Evolutionary conservation across 805 yeast genomes (phyloP), one percentile per base, ranked within the genome.

Genomic region (Starmera dryadoides): DNA sequence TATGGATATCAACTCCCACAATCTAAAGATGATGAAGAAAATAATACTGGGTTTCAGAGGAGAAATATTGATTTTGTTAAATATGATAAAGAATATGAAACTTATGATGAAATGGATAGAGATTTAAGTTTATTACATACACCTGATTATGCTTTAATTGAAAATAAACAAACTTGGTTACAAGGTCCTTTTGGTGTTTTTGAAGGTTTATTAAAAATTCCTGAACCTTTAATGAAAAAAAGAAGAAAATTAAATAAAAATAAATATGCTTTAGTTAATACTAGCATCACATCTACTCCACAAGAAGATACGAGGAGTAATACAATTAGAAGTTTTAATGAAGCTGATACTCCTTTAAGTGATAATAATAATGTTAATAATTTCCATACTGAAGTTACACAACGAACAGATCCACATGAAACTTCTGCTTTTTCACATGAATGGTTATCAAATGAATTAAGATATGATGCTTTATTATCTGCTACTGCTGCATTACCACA

Each of bases 101-200:
- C 77, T n/a, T 86, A 87, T 55, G 87, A 83, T 28, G 94, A 86
- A 17, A 80, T 88, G 79, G 95, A 88, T 56, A 65, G 66, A 33
- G 86, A 84, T 48, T 62, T 85, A 36, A 70, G 74, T 2, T 53
- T 65, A 4, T 59, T 86, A 18, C 81, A 82, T 43, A 50, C 66
- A 10, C 69, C 74, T 25, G 70, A 72, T 26, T 58, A 66, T 16
- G 60, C 66, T 3, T 52, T 60, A 23, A 63, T 72, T 9, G 56
- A 54, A 1, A 55, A 64, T 20, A 66, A 64, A 3, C 65, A 67
- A 31, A 80, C 86, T 0, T 68, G 73, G 60, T 51, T 72, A 4
- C 59, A 72, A 33, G 95, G 95, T 1, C 94, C 93, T 12, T 88
- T 86, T 64, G 95, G 94, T 1, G 93, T 86, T 1, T 86, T 87